Conservation (phyloP, 208 protist genomes). For the Jaenimonas drosophilae region DNA sequence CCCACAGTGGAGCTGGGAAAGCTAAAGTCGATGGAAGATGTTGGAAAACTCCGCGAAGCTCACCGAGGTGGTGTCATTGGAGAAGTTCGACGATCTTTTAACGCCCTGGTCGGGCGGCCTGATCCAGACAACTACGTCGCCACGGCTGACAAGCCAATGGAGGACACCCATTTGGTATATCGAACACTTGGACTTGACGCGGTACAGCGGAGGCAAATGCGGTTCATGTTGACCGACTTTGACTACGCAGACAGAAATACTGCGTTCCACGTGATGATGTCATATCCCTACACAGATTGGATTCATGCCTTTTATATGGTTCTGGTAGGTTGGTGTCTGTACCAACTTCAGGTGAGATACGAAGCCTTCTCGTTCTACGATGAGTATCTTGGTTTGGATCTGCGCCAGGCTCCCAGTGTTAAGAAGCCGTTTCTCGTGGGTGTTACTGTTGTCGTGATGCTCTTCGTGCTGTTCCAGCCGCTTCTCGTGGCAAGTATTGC, state of each 20-base stretch:
- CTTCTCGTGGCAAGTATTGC: constrained; percentile 74
- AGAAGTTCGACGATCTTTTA: constrained; percentile 15
- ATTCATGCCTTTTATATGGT: constrained; percentile 78
- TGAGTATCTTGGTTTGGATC: constrained; percentile 80
- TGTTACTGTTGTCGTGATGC: constrained; percentile 55
- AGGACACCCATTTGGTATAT: constrained; percentile 62
- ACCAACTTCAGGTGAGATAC: constrained; percentile 56
- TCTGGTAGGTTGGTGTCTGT: constrained; percentile 48
- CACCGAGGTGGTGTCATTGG: constrained; percentile 14
- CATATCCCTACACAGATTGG: constrained; percentile 87
- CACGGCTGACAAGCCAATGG: constrained; percentile 14
- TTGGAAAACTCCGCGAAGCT: constrained; percentile 15
- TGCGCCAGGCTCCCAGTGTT: constrained; percentile 61
- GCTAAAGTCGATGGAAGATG: constrained; percentile 30
- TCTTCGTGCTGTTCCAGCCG: constrained; percentile 68
- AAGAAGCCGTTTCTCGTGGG: constrained; percentile 59
- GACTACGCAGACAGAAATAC: constrained; percentile 68
- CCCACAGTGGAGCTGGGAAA: constrained; percentile 67
- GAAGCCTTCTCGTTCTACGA: constrained; percentile 79
- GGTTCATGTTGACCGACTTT: constrained; percentile 82
- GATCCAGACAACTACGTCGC: constrained; percentile 43
- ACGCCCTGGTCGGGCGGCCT: constrained; percentile 22
- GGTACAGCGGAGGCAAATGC: constrained; percentile 75
- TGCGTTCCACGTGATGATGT: constrained; percentile 85
- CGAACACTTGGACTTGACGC: constrained; percentile 57